A percentile compares a stretch with the other conserved stretches of the same genome.
These are phyloP conservation scores for Sporothrix curviconia DNA, from an alignment of 2,329 filamentous ascomycete species.

Conservation along the genomic window DNA sequence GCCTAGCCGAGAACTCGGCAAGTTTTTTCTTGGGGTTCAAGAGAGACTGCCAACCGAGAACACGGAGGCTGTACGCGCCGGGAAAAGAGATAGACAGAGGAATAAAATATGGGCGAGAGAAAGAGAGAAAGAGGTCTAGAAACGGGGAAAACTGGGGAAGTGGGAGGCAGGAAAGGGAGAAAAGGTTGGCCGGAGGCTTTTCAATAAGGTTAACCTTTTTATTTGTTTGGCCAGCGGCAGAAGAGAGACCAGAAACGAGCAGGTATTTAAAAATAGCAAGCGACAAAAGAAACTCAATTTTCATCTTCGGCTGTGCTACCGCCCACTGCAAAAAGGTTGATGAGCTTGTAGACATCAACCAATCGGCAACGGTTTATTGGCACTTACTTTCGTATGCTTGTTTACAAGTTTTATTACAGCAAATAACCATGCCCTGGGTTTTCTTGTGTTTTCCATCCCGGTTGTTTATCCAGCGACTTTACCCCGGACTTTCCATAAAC, in stretches of 20 bases:
- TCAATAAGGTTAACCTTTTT: not conserved
- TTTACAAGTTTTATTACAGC: not conserved
- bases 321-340: too few species aligned
- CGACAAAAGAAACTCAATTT: too few species aligned
- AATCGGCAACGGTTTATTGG: slow-evolving; percentile 3
- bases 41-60: too few species aligned
- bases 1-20: slow-evolving; percentile 8
- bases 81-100: too few species aligned
- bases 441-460: not conserved
- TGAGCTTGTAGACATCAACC: too few species aligned
- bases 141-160: too few species aligned
- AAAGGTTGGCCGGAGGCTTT: not conserved
- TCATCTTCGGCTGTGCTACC: too few species aligned
- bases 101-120: not conserved
- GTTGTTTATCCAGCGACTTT: slow-evolving; percentile 20
- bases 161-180: not conserved
- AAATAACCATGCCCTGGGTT: not conserved
- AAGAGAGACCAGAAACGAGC: not conserved
- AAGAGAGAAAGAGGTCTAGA: not conserved
- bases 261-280: not conserved
- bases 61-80: too few species aligned
- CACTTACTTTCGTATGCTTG: not conserved
- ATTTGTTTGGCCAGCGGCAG: too few species aligned
- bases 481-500: slow-evolving; percentile 23
- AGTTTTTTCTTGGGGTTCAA: not conserved